Evolutionary conservation across 371 early-diverging fungal species (phyloP), one percentile per base, ranked within the genome.

Genomic region (Rhizoclosmatium hyalinum): DNA sequence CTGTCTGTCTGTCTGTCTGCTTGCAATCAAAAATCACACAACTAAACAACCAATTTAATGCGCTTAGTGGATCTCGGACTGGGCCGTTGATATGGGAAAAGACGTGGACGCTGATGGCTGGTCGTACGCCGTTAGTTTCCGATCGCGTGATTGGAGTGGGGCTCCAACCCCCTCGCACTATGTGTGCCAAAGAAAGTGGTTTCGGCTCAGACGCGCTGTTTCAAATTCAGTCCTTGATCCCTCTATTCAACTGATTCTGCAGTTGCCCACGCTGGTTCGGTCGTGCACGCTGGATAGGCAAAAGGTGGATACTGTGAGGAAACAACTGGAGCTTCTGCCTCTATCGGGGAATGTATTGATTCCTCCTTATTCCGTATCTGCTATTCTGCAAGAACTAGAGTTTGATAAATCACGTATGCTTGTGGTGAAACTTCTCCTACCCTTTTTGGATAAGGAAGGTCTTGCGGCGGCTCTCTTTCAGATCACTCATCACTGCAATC

Each of bases 21-120:
- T 62, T 67, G 5, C 19, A 19, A 8, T 12, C 8, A 62, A 64
- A 24, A 12, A 0, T 1, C 0, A 0, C 2, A 14, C 24, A 17
- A 46, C 65, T 54, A 24, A 46, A 2, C 12, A 19, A 43, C 14
- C 24, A 24, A 65, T 44, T 43, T 12, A 24, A 24, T 24, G 24
- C 0, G 24, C 24, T 4, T 42, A 76, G 77, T 77, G 77, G 77
- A 57, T 77, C 41, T 50, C 53, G 14, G 77, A 77, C 42, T 77
- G 77, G 77, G 68, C 69, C 53, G 61, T 77, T 43, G 73, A 72
- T 12, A 32, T 68, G 55, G 42, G 41, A 3, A n/a, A 19, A 0
- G 77, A 73, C 55, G 77, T 73, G 19, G 77, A 77, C 43, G 56
- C 69, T 1, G 77, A 77, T 42, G 77, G 77, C 1, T 77, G 73